Base-by-base conservation (phyloP, 805 yeast species). In the Saccharomycopsis amapae region DNA sequence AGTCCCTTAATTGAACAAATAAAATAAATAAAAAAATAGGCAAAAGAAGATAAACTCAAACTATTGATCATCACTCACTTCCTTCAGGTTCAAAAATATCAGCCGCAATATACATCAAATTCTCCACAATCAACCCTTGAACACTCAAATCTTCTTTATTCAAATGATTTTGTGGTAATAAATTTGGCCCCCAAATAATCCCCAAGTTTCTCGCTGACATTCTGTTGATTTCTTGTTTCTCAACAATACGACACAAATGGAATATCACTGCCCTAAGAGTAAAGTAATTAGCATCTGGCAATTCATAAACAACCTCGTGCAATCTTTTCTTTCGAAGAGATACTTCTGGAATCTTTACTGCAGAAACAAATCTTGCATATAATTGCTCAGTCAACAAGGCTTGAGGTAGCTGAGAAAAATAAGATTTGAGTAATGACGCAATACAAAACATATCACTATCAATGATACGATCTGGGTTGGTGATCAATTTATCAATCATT, bases 201-300 rank as follows among this genome's bases (percentile, higher is more conserved):
- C 95, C 85, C 56, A 93, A 63, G 49, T 84, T 81, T 57, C 81
- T 81, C 48, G 80, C 71, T 39, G 79, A 79, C 98, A 93, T 93
- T 59, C 93, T 73, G 60, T 88, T 87, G 30, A 64, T 55, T 18
- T 71, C 70, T 56, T 79, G 81, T 46, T 78, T 70, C 24, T 73
- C 72, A 32, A 81, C 77, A 12, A 93, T 80, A 46, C 81, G 75
- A 51, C 81, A 79, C 51, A 93, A 74, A 62, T 93, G 99, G 71
- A 90, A 86, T 1, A 89, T 67, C 53, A 93, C 66, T 30, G 86
- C 78, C 53, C 97, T 70, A 55, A 93, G 70, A 0, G 97, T 89
- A 71, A 95, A 89, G 62, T 93, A 93, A 48, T 90, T 87, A 1
- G 95, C 93, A 64, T 93, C 98, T 0, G 97, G 96, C 45, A 93